Percentiles rank a stretch among this genome's conserved stretches.
These are phyloP conservation scores for Dioscorea dumetorum DNA, from an alignment of 106 monocot species.

Conservation along the genomic window DNA sequence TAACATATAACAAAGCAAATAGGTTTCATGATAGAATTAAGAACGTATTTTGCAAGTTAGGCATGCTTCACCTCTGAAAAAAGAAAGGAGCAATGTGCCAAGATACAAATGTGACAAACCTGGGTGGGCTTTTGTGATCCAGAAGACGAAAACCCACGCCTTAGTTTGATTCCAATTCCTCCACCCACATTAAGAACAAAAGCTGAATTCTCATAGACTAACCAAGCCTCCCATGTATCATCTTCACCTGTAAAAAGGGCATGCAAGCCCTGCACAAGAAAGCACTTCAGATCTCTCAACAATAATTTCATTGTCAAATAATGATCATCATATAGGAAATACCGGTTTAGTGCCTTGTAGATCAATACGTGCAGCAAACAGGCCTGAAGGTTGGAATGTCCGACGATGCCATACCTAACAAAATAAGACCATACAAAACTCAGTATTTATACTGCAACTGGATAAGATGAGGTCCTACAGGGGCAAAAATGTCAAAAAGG, in stretches of 20 bases:
- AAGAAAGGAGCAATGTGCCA: too few species aligned
- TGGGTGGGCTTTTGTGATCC: conserved; percentile 79
- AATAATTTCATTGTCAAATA: neutral
- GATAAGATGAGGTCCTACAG: too few species aligned
- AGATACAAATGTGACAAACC: conserved; percentile 24
- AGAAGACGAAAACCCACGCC: conserved; percentile 75
- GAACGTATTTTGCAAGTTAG: too few species aligned
- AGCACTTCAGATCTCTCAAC: conserved; percentile 11
- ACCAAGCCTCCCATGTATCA: conserved; percentile 93
- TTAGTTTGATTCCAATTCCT: conserved; percentile 60
- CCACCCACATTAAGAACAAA: conserved; percentile 33
- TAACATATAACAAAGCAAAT: too few species aligned
- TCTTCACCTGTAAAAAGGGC: conserved; percentile 99
- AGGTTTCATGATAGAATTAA: too few species aligned
- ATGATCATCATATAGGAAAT: conserved; percentile 1
- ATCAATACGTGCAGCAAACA: conserved; percentile 97
- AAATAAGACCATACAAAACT: neutral
- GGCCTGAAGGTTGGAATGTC: conserved; percentile 92
- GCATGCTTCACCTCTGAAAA: too few species aligned
- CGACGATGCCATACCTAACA: conserved; percentile 82
- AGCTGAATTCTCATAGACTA: conserved; percentile 46
- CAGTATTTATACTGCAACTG: too few species aligned
- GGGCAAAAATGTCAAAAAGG: too few species aligned
- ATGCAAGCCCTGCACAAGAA: conserved; percentile 62
- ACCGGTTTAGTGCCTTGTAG: conserved; percentile 67